Percentiles rank a stretch among this genome's conserved stretches.
These are phyloP conservation scores for Calophaca sinica DNA, from an alignment of 306 rosid species.

Conservation along the genomic window DNA sequence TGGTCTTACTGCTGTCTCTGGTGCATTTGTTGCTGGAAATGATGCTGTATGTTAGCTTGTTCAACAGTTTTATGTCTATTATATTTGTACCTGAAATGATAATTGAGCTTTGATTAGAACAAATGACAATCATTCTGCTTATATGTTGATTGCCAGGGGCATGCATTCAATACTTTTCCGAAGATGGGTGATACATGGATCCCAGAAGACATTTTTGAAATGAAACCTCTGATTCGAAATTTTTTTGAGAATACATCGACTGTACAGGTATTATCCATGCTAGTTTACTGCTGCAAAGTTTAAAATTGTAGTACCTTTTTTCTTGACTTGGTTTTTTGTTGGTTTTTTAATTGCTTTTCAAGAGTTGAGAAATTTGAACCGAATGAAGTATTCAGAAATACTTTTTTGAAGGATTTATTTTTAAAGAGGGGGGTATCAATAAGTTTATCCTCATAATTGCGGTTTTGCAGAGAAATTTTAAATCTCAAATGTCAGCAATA, in stretches of 20 bases:
- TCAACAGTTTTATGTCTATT: constrained; percentile 23
- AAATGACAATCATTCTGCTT: constrained; percentile 33
- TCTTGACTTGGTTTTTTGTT: background rate
- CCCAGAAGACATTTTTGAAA: constrained; percentile 65
- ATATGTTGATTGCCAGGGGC: constrained; percentile 64
- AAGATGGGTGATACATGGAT: no score
- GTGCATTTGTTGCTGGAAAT: constrained; percentile 96
- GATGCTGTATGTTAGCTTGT: constrained; percentile 73
- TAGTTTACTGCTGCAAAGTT: background rate
- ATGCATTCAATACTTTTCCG: constrained; percentile 59
- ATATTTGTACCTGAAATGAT: constrained; percentile 28
- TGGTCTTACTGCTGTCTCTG: constrained; percentile 61
- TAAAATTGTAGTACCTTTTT: constrained; percentile 23
- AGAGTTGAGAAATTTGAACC: constrained; percentile 17
- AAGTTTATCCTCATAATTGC: background rate
- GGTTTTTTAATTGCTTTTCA: background rate
- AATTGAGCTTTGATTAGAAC: constrained; percentile 11
- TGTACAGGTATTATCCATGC: constrained; percentile 65
- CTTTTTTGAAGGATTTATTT: background rate
- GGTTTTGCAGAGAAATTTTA: constrained; percentile 15
- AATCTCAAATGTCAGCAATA: background rate
- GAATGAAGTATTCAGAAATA: background rate
- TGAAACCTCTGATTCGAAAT: constrained; percentile 84
- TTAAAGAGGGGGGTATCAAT: background rate
- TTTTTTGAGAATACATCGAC: constrained; percentile 89